Percentiles rank a stretch among this genome's conserved stretches.
Conservation (phyloP, 345 rosid genomes). For the Noccaea caerulescens region DNA sequence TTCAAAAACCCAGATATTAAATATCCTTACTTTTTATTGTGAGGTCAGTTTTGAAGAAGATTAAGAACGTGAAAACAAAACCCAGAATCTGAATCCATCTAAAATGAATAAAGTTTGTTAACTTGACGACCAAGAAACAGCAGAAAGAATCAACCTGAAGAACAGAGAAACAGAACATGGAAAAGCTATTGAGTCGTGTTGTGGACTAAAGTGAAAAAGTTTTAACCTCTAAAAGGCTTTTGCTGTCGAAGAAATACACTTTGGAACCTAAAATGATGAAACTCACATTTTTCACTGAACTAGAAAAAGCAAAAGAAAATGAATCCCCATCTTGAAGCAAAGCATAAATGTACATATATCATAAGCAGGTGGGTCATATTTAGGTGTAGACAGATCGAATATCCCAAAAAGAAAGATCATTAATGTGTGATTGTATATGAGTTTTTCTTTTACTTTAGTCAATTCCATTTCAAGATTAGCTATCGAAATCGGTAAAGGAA, state of each 20-base stretch:
- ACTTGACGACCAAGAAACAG: conserved; percentile 36
- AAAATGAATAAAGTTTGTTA: conserved; percentile 31
- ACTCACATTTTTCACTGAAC: conserved; percentile 41
- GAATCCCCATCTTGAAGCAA: conserved; percentile 50
- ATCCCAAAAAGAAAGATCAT: not conserved
- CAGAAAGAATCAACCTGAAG: conserved; percentile 31
- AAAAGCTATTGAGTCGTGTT: conserved; percentile 39
- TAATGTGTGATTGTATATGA: not conserved
- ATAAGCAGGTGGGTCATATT: conserved; percentile 32
- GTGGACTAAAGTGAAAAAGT: conserved; percentile 37
- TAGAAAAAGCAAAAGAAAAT: conserved; percentile 25
- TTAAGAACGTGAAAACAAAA: not conserved
- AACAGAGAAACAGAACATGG: conserved; percentile 29
- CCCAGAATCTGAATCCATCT: conserved; percentile 22
- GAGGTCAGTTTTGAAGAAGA: not conserved
- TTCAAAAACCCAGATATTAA: conserved; percentile 8
- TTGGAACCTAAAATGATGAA: conserved; percentile 48
- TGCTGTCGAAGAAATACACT: conserved; percentile 3
- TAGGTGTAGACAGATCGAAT: not conserved
- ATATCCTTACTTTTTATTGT: not conserved
- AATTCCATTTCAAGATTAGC: not conserved
- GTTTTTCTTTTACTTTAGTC: too few species aligned
- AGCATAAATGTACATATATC: conserved; percentile 21
- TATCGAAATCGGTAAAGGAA: not conserved
- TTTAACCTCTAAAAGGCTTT: conserved; percentile 11